phyloP scores from a whole-genome alignment of 2,329 filamentous ascomycete species.

The Cordyceps javanica region DNA sequence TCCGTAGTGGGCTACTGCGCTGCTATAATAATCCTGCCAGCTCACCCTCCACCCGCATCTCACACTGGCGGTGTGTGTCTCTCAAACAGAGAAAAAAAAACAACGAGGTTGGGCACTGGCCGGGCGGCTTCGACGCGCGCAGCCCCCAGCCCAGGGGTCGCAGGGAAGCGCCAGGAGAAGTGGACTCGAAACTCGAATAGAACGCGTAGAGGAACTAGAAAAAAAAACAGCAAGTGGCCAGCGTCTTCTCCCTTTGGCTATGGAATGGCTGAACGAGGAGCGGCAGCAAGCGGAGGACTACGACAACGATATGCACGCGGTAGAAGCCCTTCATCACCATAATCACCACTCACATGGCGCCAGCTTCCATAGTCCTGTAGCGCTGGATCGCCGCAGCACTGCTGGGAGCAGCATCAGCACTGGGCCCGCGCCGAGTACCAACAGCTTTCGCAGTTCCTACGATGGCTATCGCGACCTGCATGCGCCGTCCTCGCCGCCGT shows the following conservation, averaged over 20 bases:
- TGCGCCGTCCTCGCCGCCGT: neutral
- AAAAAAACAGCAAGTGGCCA: neutral
- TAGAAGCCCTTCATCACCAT: constrained; percentile 3
- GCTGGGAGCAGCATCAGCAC: constrained; percentile 6
- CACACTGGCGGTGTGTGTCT: constrained; percentile 10
- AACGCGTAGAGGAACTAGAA: neutral
- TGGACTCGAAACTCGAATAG: constrained; percentile 1
- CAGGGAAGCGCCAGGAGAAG: neutral
- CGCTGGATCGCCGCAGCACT: constrained; percentile 12
- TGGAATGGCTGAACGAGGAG: constrained; percentile 13
- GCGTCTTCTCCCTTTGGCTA: constrained; percentile 1
- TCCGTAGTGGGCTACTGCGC: neutral
- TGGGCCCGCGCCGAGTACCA: neutral
- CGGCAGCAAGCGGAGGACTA: constrained; percentile 10
- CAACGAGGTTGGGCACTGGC: constrained; percentile 11
- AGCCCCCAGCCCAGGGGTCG: constrained; percentile 2
- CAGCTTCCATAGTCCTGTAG: neutral
- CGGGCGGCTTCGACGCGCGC: neutral
- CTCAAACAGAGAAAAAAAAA: constrained; percentile 3
- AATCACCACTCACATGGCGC: neutral
- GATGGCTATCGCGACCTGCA: neutral
- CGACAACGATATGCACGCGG: constrained; percentile 12
- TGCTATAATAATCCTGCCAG: neutral
- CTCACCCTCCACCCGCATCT: neutral
- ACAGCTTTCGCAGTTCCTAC: constrained; percentile 7